A percentile compares a stretch with the other conserved stretches of the same genome.
These are phyloP conservation scores for Parachaetomium inaequale DNA, from an alignment of 495 filamentous ascomycete genomes.

Conservation along the genomic window DNA sequence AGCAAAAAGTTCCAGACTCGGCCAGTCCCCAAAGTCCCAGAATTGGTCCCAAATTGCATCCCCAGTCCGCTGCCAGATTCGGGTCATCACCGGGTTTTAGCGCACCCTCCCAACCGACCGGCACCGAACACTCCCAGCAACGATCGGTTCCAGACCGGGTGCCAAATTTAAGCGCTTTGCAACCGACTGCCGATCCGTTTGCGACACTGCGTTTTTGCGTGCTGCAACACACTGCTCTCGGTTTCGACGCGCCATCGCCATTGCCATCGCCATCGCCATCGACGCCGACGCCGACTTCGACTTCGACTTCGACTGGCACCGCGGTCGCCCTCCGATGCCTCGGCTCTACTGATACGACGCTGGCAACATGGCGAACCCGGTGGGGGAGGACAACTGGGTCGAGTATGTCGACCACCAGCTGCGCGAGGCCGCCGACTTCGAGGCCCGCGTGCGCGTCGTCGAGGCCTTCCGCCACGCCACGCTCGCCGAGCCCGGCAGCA, in stretches of 20 bases:
- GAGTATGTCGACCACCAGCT: slow-evolving; percentile 51
- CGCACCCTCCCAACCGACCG: background rate
- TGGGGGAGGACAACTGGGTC: slow-evolving; percentile 55
- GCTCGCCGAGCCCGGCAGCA: slow-evolving; percentile 75
- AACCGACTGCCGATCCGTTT: slow-evolving; percentile 6
- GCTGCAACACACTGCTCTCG: background rate
- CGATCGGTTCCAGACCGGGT: slow-evolving; percentile 6
- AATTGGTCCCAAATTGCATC: background rate
- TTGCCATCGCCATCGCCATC: background rate
- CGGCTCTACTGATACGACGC: slow-evolving; percentile 21
- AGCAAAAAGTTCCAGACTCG: slow-evolving; percentile 10
- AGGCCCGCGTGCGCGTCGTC: slow-evolving; percentile 65
- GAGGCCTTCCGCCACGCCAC: slow-evolving; percentile 79
- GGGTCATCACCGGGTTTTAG: background rate
- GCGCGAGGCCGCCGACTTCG: slow-evolving; percentile 49
- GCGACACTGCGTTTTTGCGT: background rate
- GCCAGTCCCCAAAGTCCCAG: background rate
- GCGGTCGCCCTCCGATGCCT: slow-evolving; percentile 25
- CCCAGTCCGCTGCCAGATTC: background rate
- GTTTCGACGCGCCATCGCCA: background rate
- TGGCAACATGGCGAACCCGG: slow-evolving; percentile 48
- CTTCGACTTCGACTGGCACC: slow-evolving; percentile 6
- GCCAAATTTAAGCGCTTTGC: slow-evolving; percentile 10
- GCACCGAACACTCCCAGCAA: background rate
- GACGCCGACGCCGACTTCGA: background rate